Evolutionary conservation across 2,329 filamentous ascomycete species (phyloP), one percentile per base, ranked within the genome.

Genomic region (Xylariaceae sp.): DNA sequence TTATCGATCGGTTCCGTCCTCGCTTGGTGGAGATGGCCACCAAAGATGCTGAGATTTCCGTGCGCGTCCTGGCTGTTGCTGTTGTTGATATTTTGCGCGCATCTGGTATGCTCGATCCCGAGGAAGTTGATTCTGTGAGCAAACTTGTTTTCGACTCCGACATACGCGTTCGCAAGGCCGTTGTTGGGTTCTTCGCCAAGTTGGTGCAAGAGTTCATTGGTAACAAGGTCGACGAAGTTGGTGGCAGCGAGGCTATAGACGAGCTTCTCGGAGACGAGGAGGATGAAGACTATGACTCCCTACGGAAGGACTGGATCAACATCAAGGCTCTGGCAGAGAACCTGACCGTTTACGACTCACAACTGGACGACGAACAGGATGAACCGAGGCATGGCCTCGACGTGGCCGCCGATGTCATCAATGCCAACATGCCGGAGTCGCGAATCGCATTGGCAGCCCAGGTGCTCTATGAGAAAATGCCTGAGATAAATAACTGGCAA

Each of bases 1-100:
- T 96, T 51, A 94, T 93, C 22, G 92, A 96, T 56, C 75, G 88
- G 30, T 98, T 96, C 59, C 75, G 89, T 31, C 70, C 80, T 5
- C 79, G 92, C 18, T 68, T 98, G 24, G 82, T 96, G 17, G 92
- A 98, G 61, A 95, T 98, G 67, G 89, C 89, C 1, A 86, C 83
- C 5, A 76, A 78, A 40, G 92, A 98, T 57, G 75, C 82, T 0
- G 92, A 98, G 47, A 66, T 83, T 11, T 73, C 72, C 33, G 87
- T 96, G 19, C 80, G 92, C 22, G 82, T 87, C 6, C 72, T 79
- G 5, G 82, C 86, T 7, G 83, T 98, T 30, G 77, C 85, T 33
- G 72, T 94, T 25, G 77, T 95, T 13, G 85, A 94, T 45, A 71
- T 81, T 16, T 72, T 98, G 36, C 80, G 90, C 35, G 79, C 87